phyloP scores from a whole-genome alignment of 2,329 filamentous ascomycete species.

The Sordariomycetes sp. region DNA sequence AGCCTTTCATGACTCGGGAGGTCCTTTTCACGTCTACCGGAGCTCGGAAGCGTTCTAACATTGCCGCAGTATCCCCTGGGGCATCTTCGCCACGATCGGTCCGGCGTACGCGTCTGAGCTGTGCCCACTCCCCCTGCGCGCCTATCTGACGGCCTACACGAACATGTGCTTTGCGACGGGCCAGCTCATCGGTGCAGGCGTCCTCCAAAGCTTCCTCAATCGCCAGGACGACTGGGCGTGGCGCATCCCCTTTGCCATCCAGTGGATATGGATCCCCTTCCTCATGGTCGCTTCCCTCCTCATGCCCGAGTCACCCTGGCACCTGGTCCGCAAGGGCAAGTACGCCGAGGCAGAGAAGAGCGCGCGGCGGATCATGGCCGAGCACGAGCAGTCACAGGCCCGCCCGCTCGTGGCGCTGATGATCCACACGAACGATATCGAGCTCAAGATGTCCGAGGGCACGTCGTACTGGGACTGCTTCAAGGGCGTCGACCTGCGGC shows the following conservation, averaged over 20 bases:
- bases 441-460: conserved; percentile 63
- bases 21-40: not conserved
- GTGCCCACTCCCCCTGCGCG: conserved; percentile 23
- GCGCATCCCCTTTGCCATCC: conserved; percentile 22
- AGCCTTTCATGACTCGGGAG: not conserved
- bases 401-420: conserved; percentile 56
- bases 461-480: conserved; percentile 77
- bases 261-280: conserved; percentile 20
- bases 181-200: conserved; percentile 29
- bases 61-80: conserved; percentile 24
- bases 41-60: not conserved
- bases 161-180: conserved; percentile 37
- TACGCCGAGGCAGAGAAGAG: conserved; percentile 57
- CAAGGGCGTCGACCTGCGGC: conserved; percentile 63
- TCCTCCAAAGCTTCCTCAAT: conserved; percentile 22
- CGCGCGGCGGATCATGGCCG: conserved; percentile 46
- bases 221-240: conserved; percentile 21
- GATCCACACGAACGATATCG: conserved; percentile 75
- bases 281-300: conserved; percentile 14
- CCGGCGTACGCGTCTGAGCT: conserved; percentile 36
- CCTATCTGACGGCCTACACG: conserved; percentile 32
- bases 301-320: conserved; percentile 20
- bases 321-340: conserved; percentile 57
- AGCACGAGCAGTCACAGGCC: conserved; percentile 46
- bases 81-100: conserved; percentile 30